These are phyloP conservation scores for Gymnopus androsaceus DNA, from an alignment of 1,284 basidiomycete genomes.

Conservation along the genomic window DNA sequence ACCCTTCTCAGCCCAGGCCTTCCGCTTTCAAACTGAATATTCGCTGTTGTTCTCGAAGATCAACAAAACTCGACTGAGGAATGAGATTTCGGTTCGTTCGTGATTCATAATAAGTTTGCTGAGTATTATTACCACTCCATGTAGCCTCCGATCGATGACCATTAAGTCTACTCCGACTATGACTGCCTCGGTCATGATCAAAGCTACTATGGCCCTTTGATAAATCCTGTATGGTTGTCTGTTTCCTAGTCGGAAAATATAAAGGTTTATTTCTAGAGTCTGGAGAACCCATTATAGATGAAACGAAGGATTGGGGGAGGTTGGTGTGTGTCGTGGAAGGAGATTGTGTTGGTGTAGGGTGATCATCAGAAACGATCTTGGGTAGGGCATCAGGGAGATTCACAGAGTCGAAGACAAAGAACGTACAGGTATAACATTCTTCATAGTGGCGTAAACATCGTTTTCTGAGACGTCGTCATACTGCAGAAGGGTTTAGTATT, in stretches of 20 bases:
- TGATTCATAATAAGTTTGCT: neutral
- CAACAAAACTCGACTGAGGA: conserved; percentile 9
- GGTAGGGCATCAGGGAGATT: neutral
- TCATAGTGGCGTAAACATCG: conserved; percentile 6
- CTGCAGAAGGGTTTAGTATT: neutral
- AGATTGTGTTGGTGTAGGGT: neutral
- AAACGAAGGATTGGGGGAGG: neutral
- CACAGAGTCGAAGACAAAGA: neutral
- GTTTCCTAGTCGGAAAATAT: neutral
- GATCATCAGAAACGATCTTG: neutral
- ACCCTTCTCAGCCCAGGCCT: neutral
- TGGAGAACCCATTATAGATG: neutral
- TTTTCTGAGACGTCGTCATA: conserved; percentile 1
- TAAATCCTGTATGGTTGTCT: neutral
- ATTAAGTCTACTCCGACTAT: neutral
- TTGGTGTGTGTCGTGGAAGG: conserved; percentile 2
- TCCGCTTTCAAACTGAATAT: neutral
- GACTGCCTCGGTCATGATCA: neutral
- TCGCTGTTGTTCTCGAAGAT: conserved; percentile 3
- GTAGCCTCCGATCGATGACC: neutral
- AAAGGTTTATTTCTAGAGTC: neutral
- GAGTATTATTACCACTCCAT: neutral
- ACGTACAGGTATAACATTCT: conserved; percentile 9
- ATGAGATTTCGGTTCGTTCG: neutral
- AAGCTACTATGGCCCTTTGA: neutral